Evolutionary conservation across 495 filamentous ascomycete species (phyloP).

Genomic region (Lindgomyces ingoldianus): DNA sequence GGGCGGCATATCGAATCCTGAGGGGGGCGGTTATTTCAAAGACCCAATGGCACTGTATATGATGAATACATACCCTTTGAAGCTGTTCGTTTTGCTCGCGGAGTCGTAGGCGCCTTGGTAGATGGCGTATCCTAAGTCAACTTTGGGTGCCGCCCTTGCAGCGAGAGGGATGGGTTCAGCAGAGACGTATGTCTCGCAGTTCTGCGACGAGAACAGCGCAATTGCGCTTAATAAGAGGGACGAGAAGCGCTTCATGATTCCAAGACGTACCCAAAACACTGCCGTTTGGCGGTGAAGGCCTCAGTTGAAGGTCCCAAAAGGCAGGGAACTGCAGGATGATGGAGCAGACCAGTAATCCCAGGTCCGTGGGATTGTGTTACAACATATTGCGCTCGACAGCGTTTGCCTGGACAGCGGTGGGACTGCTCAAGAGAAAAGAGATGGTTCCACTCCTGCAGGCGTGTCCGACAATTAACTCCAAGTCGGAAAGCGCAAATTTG

Average conservation of each 20-base stretch:
- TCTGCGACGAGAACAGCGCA: conserved; percentile 8
- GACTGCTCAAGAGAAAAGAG: too few relatives aligned
- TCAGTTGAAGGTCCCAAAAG: not conserved
- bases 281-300: not conserved
- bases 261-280: not conserved
- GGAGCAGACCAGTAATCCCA: not conserved
- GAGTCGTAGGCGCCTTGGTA: conserved; percentile 26
- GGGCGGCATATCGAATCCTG: conserved; percentile 39
- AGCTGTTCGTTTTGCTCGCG: conserved; percentile 12
- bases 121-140: conserved; percentile 37
- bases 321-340: not conserved
- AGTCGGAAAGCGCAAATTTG: conserved; percentile 10
- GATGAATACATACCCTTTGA: conserved; percentile 28
- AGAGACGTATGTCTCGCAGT: not conserved
- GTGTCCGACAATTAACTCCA: not conserved
- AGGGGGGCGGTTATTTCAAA: conserved; percentile 3
- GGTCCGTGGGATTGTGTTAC: conserved; percentile 7
- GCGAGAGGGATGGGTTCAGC: conserved; percentile 17
- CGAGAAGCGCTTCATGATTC: conserved; percentile 4
- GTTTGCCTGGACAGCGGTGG: too few relatives aligned
- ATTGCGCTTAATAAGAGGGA: conserved; percentile 7
- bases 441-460: not conserved
- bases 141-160: conserved; percentile 12
- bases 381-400: not conserved
- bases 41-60: not conserved